These are phyloP conservation scores for Leptographium flavum DNA, from an alignment of 2,329 filamentous ascomycete species.

Conservation along the genomic window DNA sequence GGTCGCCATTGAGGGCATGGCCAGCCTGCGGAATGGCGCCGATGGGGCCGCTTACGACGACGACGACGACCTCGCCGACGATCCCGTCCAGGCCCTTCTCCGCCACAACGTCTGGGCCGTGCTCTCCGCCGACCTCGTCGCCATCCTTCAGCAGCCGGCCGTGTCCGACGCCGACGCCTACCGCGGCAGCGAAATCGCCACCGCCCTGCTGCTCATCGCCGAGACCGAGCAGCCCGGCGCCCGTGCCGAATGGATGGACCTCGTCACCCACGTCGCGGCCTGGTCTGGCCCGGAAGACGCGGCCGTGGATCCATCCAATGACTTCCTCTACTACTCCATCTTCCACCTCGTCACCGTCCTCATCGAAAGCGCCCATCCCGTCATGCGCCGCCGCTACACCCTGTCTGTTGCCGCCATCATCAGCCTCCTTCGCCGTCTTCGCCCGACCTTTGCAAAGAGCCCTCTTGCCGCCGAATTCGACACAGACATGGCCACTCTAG, in stretches of 20 bases:
- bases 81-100: slow-evolving; percentile 28
- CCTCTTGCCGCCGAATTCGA: slow-evolving; percentile 22
- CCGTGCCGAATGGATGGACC: slow-evolving; percentile 41
- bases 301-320: slow-evolving; percentile 24
- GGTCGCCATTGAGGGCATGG: slow-evolving; percentile 43
- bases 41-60: neutral
- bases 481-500: slow-evolving; percentile 22
- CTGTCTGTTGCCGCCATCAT: slow-evolving; percentile 36
- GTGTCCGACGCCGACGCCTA: slow-evolving; percentile 15
- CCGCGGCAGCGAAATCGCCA: slow-evolving; percentile 40
- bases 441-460: slow-evolving; percentile 13
- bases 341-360: slow-evolving; percentile 41
- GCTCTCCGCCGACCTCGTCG: slow-evolving; percentile 33
- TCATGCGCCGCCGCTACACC: slow-evolving; percentile 33
- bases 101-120: slow-evolving; percentile 38
- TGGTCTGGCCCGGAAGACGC: slow-evolving; percentile 27
- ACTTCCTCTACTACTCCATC: slow-evolving; percentile 30
- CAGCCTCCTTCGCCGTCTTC: slow-evolving; percentile 31
- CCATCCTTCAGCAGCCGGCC: slow-evolving; percentile 20
- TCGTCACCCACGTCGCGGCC: slow-evolving; percentile 35
- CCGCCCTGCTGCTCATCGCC: slow-evolving; percentile 36
- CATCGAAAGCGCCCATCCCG: slow-evolving; percentile 29
- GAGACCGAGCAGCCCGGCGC: slow-evolving; percentile 28
- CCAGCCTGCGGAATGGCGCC: slow-evolving; percentile 19
- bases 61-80: neutral